Evolutionary conservation across 202 grass and related monocot species (phyloP).

Genomic region (Elaeis oleifera): DNA sequence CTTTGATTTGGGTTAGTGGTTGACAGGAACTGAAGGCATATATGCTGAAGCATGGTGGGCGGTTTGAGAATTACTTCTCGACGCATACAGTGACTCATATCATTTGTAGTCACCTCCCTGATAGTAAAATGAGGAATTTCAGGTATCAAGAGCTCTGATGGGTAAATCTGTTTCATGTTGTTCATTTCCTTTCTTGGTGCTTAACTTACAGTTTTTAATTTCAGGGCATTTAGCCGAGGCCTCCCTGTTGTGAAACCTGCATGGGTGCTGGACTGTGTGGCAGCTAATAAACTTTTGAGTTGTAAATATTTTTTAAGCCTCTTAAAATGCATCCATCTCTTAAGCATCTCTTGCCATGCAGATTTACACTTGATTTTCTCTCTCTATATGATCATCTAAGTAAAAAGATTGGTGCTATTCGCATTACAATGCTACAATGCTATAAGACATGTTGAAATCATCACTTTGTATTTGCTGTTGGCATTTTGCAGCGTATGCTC

Average conservation of each 20-base stretch:
- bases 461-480: too few species aligned
- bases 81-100: conserved; percentile 75
- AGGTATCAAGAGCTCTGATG: conserved; percentile 29
- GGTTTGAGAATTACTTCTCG: conserved; percentile 85
- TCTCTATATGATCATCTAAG: background rate
- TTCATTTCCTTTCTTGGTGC: background rate
- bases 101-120: conserved; percentile 62
- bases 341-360: conserved; percentile 1
- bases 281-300: conserved; percentile 60
- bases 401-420: too few species aligned
- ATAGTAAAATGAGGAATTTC: conserved; percentile 76
- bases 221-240: conserved; percentile 73
- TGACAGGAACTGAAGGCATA: conserved; percentile 72
- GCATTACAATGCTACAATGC: too few species aligned
- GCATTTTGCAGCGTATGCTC: too few species aligned
- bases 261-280: conserved; percentile 80
- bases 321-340: background rate
- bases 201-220: conserved; percentile 20
- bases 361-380: background rate
- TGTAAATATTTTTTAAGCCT: conserved; percentile 35
- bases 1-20: background rate
- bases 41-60: conserved; percentile 85
- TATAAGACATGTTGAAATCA: too few species aligned
- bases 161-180: background rate
- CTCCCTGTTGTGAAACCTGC: conserved; percentile 75